Percentiles rank a stretch among this genome's conserved stretches.
phyloP scores from a whole-genome alignment of 345 rosid species.

The Eucalyptus microcorys region DNA sequence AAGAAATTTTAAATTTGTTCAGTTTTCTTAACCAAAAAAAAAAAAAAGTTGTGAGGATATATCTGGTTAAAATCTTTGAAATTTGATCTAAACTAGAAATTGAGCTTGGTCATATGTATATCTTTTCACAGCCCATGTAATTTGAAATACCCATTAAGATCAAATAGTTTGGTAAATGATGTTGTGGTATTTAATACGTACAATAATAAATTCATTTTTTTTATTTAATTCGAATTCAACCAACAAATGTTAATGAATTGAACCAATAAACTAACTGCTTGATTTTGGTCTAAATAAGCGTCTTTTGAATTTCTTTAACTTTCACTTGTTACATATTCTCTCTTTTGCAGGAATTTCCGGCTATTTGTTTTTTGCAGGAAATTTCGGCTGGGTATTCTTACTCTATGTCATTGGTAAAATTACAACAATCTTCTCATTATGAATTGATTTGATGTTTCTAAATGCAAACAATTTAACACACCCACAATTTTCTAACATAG shows the following conservation, averaged over 20 bases:
- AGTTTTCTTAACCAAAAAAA: background rate
- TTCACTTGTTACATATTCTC: background rate
- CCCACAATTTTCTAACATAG: background rate
- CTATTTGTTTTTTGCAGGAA: too few species aligned
- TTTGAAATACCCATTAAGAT: background rate
- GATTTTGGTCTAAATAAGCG: background rate
- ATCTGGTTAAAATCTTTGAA: background rate
- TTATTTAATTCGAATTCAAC: background rate
- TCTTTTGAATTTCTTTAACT: background rate
- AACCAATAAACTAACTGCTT: too few species aligned
- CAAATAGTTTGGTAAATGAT: background rate
- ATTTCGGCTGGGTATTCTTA: too few species aligned
- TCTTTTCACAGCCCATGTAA: background rate
- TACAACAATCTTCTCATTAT: background rate
- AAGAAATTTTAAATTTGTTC: background rate
- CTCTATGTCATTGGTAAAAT: background rate
- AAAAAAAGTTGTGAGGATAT: background rate
- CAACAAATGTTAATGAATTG: background rate
- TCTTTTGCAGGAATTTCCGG: background rate
- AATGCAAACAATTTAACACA: background rate
- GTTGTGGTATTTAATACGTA: background rate
- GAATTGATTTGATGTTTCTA: too few species aligned
- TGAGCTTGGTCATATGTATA: background rate
- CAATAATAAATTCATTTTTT: background rate
- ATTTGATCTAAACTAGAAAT: background rate